Conservation (phyloP, 2,329 filamentous ascomycete species). For the Aspergillaceae sp. region DNA sequence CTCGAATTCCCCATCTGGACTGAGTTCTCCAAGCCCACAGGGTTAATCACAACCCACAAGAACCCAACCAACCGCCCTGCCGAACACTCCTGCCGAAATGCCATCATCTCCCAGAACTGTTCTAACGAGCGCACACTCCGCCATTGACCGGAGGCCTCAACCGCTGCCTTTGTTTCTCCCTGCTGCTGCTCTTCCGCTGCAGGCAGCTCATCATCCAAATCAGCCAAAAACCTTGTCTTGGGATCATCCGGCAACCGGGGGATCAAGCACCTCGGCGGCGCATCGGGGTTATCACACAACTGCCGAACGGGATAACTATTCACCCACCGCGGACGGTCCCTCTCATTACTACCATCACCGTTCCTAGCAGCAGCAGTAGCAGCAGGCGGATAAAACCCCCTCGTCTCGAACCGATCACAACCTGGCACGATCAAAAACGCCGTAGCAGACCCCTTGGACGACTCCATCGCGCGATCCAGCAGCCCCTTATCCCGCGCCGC, state of each 20-base stretch:
- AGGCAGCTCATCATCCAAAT: constrained; percentile 75
- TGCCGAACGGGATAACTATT: constrained; percentile 65
- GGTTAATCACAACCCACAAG: constrained; percentile 78
- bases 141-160: constrained; percentile 56
- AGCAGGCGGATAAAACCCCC: constrained; percentile 62
- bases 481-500: constrained; percentile 23
- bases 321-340: constrained; percentile 36
- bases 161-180: too few species aligned
- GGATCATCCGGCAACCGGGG: constrained; percentile 92
- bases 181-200: constrained; percentile 19
- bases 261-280: constrained; percentile 74
- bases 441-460: constrained; percentile 41
- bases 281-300: constrained; percentile 57
- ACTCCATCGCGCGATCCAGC: constrained; percentile 21
- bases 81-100: constrained; percentile 90
- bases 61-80: constrained; percentile 89
- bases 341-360: too few species aligned
- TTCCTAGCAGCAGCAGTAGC: constrained; percentile 12
- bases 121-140: constrained; percentile 72
- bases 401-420: constrained; percentile 69
- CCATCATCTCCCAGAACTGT: constrained; percentile 99
- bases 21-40: constrained; percentile 41
- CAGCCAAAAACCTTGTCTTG: constrained; percentile 79
- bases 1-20: constrained; percentile 23
- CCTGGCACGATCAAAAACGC: constrained; percentile 84